Evolutionary conservation across 2,329 filamentous ascomycete genomes (phyloP).

Genomic region (Colletotrichum filicis): DNA sequence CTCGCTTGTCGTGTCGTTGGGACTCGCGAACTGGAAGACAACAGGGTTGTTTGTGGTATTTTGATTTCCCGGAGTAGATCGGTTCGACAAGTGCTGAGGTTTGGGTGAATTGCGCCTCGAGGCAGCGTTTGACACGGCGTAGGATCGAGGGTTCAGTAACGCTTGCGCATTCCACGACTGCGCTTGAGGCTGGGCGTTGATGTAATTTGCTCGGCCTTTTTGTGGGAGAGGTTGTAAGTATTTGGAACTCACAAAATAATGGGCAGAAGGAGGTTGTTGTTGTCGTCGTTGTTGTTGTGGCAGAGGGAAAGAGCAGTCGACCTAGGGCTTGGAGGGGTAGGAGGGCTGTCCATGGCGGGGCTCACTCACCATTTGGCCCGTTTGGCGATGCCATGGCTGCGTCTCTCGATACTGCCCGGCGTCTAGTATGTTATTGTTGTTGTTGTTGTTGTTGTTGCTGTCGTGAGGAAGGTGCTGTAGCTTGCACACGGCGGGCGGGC

Average conservation of each 20-base stretch:
- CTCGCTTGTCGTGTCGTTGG: conserved; percentile 44
- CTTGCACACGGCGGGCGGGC: conserved; percentile 5
- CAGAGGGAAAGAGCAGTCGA: not conserved
- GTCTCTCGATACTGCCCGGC: not conserved
- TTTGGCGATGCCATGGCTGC: conserved; percentile 35
- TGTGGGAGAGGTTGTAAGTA: conserved; percentile 7
- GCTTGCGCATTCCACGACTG: conserved; percentile 32
- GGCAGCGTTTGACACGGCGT: conserved; percentile 3
- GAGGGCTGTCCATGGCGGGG: not conserved
- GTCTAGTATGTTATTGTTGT: not conserved
- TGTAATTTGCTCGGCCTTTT: conserved; percentile 30
- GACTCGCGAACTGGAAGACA: conserved; percentile 56
- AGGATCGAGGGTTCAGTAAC: conserved; percentile 33
- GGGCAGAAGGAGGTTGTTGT: not conserved
- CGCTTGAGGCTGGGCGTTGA: conserved; percentile 27
- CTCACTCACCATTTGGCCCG: conserved; percentile 29
- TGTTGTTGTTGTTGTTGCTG: not conserved
- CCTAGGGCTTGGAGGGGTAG: not conserved
- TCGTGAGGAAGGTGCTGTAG: not conserved
- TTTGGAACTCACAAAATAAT: not conserved
- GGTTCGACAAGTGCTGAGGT: conserved; percentile 26
- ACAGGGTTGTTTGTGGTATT: conserved; percentile 44
- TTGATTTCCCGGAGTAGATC: conserved; percentile 16
- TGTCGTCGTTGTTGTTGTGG: not conserved
- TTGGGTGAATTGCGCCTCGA: conserved; percentile 27